A percentile compares a stretch with the other conserved stretches of the same genome.
phyloP scores from a whole-genome alignment of 768 basidiomycete species.

The Podaxis sp. region DNA sequence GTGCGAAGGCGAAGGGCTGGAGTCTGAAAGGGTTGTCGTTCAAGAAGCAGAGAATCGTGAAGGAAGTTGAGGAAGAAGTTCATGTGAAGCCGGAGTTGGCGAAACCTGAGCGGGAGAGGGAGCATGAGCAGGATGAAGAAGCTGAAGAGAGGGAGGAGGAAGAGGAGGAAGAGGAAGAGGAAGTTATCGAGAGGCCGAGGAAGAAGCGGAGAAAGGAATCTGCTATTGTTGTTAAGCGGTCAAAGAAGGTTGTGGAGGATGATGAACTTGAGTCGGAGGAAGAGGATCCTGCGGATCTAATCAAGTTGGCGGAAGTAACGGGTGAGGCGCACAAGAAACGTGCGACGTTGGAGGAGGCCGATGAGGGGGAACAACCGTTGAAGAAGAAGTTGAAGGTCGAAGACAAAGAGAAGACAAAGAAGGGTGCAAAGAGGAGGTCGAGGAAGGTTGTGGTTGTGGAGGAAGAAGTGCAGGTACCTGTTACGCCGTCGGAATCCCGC shows the following conservation, averaged over 20 bases:
- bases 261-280: conserved; percentile 62
- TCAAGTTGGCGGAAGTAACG: conserved; percentile 26
- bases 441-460: conserved; percentile 14
- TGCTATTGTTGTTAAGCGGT: conserved; percentile 26
- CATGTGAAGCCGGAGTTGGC: conserved; percentile 41
- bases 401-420: conserved; percentile 30
- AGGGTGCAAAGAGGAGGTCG: conserved; percentile 36
- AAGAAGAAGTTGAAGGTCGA: conserved; percentile 45
- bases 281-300: conserved; percentile 39
- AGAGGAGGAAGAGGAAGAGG: conserved; percentile 26
- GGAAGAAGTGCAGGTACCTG: conserved; percentile 30
- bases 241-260: conserved; percentile 35
- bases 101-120: conserved; percentile 39
- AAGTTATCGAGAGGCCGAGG: conserved; percentile 43
- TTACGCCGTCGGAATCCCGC: conserved; percentile 43
- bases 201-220: conserved; percentile 58
- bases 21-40: conserved; percentile 46
- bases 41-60: conserved; percentile 41
- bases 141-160: conserved; percentile 29
- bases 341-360: conserved; percentile 38
- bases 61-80: conserved; percentile 36
- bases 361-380: conserved; percentile 34
- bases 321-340: conserved; percentile 40
- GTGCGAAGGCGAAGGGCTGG: conserved; percentile 29
- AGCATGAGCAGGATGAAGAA: conserved; percentile 30